Evolutionary conservation across 1,284 basidiomycete genomes (phyloP).

Genomic region (Coriolopsis trogii): DNA sequence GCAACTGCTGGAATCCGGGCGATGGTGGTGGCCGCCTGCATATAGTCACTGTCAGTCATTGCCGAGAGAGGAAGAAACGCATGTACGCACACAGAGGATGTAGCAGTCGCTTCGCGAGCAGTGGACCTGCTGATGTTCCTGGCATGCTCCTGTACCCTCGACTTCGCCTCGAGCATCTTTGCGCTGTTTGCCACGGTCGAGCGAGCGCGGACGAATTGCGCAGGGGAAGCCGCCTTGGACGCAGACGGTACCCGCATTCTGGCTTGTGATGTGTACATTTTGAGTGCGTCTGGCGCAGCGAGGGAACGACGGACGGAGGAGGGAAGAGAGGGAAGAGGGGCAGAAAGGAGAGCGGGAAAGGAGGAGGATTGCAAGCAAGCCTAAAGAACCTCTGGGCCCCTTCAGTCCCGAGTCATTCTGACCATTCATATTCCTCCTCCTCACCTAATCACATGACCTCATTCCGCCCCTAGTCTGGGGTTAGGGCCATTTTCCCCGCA

Average conservation of each 20-base stretch:
- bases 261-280: conserved; percentile 30
- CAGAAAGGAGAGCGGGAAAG: conserved; percentile 15
- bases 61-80: not conserved
- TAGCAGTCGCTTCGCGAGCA: conserved; percentile 53
- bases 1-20: conserved; percentile 69
- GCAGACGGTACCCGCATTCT: conserved; percentile 48
- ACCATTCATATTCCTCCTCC: not conserved
- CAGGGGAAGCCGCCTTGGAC: conserved; percentile 43
- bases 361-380: conserved; percentile 1
- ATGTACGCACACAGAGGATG: conserved; percentile 53
- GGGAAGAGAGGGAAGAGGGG: conserved; percentile 2
- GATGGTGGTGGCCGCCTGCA: conserved; percentile 66
- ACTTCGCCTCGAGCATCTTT: conserved; percentile 70
- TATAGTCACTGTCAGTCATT: conserved; percentile 2
- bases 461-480: conserved; percentile 2
- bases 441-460: conserved; percentile 15
- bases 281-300: conserved; percentile 14
- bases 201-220: conserved; percentile 50
- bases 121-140: conserved; percentile 71
- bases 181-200: conserved; percentile 48
- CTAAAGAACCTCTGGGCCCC: not conserved
- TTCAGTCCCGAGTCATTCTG: conserved; percentile 19
- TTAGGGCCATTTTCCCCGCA: too few species aligned
- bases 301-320: conserved; percentile 8
- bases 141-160: conserved; percentile 70